Evolutionary conservation across 345 rosid genomes (phyloP), one percentile per base, ranked within the genome.

Genomic region (Turnera subulata): DNA sequence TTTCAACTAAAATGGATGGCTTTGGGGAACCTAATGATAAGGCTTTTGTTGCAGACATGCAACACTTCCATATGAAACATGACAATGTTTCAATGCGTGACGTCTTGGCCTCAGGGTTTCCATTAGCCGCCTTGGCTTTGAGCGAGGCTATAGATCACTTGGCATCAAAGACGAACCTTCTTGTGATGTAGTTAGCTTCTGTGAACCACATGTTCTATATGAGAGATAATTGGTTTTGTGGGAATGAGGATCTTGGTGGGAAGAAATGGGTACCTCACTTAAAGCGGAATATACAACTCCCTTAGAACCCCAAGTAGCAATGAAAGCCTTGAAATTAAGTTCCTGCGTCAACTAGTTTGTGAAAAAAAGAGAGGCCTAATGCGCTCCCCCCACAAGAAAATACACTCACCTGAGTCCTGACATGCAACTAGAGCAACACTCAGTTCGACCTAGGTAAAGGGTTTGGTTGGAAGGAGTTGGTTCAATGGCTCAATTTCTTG

Each of bases 101-200:
- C 6, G 39, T 21, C 6, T 16, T 44, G 15, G 20, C 33, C 5
- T 24, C 23, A 22, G 21, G 45, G 0, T 13, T n/a, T 6, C 23
- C 37, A n/a, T 13, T 47, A 16, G 15, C 42, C 18, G 37, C 23
- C 49, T 12, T 56, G 6, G 17, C 50, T 42, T 23, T 33, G 17
- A 59, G 23, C 14, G 25, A 13, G 13, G 55, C 54, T 18, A 33
- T 9, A 1, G 45, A 43, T 35, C 33, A 40, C 55, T 55, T 61
- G 5, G 51, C 47, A 54, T 39, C 52, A 23, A 68, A 68, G 4
- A 55, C 67, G 21, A 61, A 68, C 56, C 72, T 55, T 11, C 55
- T 49, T 6, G 67, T 55, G 20, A 68, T 11, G 21, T 43, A 48
- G 15, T 55, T 55, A 11, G 35, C 52, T 43, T 49, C 57, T 1